Base-by-base conservation (phyloP, 768 basidiomycete genomes). In the Suillus variegatus region DNA sequence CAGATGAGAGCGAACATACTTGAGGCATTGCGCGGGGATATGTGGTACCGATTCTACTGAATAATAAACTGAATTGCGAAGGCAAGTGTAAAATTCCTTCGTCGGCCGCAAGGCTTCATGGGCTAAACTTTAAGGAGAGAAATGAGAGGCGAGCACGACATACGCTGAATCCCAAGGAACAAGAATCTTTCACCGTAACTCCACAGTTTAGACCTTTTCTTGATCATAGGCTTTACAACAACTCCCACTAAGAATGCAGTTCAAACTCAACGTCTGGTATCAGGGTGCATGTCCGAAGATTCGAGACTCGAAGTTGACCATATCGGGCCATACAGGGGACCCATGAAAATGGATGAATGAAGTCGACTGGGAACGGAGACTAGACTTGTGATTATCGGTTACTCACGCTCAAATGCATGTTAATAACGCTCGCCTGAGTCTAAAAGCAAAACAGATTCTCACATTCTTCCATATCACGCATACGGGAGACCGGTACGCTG, bases 1-100 rank as follows among this genome's bases (percentile, higher is more conserved):
- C n/a, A 40, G 8, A 16, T 14, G 16, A 40, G 38, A 40, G 38
- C 22, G 1, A 18, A 40, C 56, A 18, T 18, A 58, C 57, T 16
- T 25, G 38, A 58, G 16, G 57, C 16, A 40, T 16, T 40, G n/a
- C 8, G 22, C 38, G 36, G 56, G 22, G 25, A 9, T 13, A 16
- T 8, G 65, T 43, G 55, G 70, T 67, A 8, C 82, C 7, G 14
- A 22, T 49, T 7, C 22, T 25, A 25, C 22, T 84, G 68, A 89
- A 85, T 56, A 88, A 73, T 13, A 81, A 69, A 74, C 84, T 87
- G n/a, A 49, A 51, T 47, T 68, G 69, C 13, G 79, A 66, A 28
- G 82, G 72, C 3, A 76, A 68, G 52, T 66, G 66, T 10, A 46
- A 14, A n/a, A 41, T 47, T 58, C 28, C 57, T 28, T 32, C 36